Evolutionary conservation across 208 protist species (phyloP), one percentile per base, ranked within the genome.

Genomic region (Wallacemonas sp.): DNA sequence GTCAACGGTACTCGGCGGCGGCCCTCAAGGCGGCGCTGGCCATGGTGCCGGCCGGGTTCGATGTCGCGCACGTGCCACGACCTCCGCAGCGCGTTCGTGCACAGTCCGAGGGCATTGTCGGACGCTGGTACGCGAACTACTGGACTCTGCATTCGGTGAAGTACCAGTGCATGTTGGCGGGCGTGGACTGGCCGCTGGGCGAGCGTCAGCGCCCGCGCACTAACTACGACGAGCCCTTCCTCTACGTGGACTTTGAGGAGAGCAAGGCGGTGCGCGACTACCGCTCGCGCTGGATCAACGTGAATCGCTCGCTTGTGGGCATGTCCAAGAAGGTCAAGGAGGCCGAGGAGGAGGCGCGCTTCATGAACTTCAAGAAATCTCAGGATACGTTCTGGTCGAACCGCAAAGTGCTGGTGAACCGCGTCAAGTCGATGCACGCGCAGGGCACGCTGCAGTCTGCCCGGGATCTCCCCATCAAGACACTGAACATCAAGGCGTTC

Each of bases 311-410:
- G n/a, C 63, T 97, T 7, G 91, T 91, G 16, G 86, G 87, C 16
- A 97, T 97, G 91, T 87, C 91, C 14, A 88, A 81, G 70, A 66
- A 72, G 55, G 92, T 97, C 65, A 94, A 94, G 72, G 88, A 94
- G 57, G 75, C 83, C 18, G 86, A 97, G 72, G 88, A 97, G 76
- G 86, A 97, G 84, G 42, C 86, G 18, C 86, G 91, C 23, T 97
- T 92, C 64, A 84, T 93, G 81, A 72, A 86, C 14, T 94, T 91
- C 70, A 86, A 91, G 65, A 89, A 84, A 67, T 71, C 83, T 33
- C 87, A 94, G 73, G 91, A 97, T 63, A 91, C 86, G 18, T 97
- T 94, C 74, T 97, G 91, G 91, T 92, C 88, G 20, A 88, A 92
- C 33, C 74, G 91, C 10, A 97, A 94, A 65, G 87, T 97, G 55